phyloP scores from a whole-genome alignment of 2,329 filamentous ascomycete species.

The Nakataea oryzae region DNA sequence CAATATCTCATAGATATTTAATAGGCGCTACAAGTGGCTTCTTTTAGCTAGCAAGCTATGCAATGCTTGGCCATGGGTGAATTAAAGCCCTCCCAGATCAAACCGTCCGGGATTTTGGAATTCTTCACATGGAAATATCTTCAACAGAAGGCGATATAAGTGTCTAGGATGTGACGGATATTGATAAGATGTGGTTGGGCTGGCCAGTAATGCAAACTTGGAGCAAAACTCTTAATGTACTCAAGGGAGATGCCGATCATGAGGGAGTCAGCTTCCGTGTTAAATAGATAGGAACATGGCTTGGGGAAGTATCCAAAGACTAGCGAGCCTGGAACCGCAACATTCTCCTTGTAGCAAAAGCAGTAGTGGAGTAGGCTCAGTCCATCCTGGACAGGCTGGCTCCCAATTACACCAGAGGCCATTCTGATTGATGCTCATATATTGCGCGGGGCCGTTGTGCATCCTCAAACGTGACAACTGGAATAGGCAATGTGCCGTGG shows the following conservation, averaged over 20 bases:
- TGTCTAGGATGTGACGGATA: too few relatives aligned
- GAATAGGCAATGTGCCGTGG: too few relatives aligned
- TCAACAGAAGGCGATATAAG: background rate
- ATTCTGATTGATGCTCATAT: background rate
- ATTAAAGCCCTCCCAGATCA: constrained; percentile 24
- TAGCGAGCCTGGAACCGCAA: background rate
- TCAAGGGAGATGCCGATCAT: constrained; percentile 26
- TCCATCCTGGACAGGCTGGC: too few relatives aligned
- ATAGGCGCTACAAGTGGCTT: background rate
- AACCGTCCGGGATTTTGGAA: constrained; percentile 25
- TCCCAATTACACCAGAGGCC: background rate
- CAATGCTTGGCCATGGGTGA: constrained; percentile 12
- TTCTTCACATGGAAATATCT: constrained; percentile 16
- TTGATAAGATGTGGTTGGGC: background rate
- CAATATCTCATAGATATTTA: background rate
- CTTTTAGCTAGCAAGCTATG: constrained; percentile 7
- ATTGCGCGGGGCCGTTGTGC: background rate
- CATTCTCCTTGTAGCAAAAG: too few relatives aligned
- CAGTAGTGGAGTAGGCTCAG: too few relatives aligned
- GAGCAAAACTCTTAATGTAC: constrained; percentile 18
- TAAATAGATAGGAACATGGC: background rate
- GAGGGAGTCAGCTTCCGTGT: constrained; percentile 19
- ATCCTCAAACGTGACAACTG: too few relatives aligned
- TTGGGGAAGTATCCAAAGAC: background rate
- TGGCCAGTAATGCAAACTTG: constrained; percentile 9